These are phyloP conservation scores for Stentor roeselii DNA, from an alignment of 73 alveolate genomes.

Conservation along the genomic window DNA sequence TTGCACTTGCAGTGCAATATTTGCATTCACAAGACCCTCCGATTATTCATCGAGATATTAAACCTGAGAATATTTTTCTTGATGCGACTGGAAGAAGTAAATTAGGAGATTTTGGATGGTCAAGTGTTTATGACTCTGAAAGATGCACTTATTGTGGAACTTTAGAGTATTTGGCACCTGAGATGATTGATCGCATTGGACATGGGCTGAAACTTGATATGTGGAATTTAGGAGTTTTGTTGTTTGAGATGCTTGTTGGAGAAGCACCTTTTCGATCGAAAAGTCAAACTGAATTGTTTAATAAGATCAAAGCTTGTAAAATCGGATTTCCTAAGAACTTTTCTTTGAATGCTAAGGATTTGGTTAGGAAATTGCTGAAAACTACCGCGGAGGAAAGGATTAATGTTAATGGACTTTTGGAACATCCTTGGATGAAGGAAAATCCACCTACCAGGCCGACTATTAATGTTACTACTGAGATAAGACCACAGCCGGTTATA, in stretches of 20 bases:
- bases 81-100: conserved; percentile 68
- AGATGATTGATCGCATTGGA: conserved; percentile 65
- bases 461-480: no score
- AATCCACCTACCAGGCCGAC: conserved; percentile 82
- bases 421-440: conserved; percentile 79
- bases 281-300: conserved; percentile 65
- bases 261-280: conserved; percentile 69
- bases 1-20: conserved; percentile 67
- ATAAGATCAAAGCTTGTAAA: conserved; percentile 62
- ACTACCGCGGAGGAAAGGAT: conserved; percentile 72
- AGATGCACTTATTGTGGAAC: conserved; percentile 77
- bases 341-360: conserved; percentile 73
- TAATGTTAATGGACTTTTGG: conserved; percentile 55
- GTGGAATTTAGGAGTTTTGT: conserved; percentile 77
- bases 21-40: conserved; percentile 69
- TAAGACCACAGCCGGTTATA: no score
- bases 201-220: conserved; percentile 73
- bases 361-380: conserved; percentile 64
- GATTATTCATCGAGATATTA: conserved; percentile 78
- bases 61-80: conserved; percentile 72
- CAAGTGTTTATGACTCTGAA: conserved; percentile 65
- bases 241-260: conserved; percentile 79
- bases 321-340: conserved; percentile 76
- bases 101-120: conserved; percentile 85
- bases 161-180: conserved; percentile 79